These are phyloP conservation scores for Micractinium conductrix DNA, from an alignment of 139 green algal genomes.

Conservation along the genomic window DNA sequence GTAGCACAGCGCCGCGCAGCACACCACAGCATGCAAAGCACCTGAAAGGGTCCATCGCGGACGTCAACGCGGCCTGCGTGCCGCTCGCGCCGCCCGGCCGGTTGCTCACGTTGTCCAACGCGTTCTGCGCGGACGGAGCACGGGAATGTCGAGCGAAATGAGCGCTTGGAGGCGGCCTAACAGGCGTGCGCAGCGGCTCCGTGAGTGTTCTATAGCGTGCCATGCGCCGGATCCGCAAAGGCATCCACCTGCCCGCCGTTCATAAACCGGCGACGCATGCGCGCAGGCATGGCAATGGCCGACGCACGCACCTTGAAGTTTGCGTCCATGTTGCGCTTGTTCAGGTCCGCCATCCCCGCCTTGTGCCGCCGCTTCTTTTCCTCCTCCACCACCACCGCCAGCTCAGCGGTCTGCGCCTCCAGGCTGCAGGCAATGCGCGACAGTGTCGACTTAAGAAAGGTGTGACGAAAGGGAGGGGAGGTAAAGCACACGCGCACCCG, in stretches of 20 bases:
- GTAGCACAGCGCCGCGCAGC: too few species aligned
- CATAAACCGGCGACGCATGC: too few species aligned
- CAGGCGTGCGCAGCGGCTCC: too few species aligned
- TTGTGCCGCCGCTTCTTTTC: conserved; percentile 8
- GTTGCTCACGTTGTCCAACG: conserved; percentile 47
- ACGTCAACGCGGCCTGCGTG: neutral
- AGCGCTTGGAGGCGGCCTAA: too few species aligned
- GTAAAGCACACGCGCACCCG: too few species aligned
- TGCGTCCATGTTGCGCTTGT: conserved; percentile 50
- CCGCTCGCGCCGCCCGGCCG: conserved; percentile 29
- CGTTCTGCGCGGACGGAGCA: conserved; percentile 26
- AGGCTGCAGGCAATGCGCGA: conserved; percentile 25
- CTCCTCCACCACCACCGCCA: conserved; percentile 25
- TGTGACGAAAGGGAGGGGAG: too few species aligned
- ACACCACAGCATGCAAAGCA: too few species aligned
- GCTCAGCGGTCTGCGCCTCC: conserved; percentile 30
- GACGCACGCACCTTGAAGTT: conserved; percentile 51
- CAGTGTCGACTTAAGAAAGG: too few species aligned
- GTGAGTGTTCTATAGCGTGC: too few species aligned
- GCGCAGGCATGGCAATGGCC: too few species aligned
- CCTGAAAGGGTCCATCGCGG: conserved; percentile 54
- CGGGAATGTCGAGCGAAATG: neutral
- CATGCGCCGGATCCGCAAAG: too few species aligned
- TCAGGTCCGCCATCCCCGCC: conserved; percentile 47
- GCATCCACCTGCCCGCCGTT: too few species aligned